phyloP scores from a whole-genome alignment of 768 basidiomycete species.

The Lentinula boryana region DNA sequence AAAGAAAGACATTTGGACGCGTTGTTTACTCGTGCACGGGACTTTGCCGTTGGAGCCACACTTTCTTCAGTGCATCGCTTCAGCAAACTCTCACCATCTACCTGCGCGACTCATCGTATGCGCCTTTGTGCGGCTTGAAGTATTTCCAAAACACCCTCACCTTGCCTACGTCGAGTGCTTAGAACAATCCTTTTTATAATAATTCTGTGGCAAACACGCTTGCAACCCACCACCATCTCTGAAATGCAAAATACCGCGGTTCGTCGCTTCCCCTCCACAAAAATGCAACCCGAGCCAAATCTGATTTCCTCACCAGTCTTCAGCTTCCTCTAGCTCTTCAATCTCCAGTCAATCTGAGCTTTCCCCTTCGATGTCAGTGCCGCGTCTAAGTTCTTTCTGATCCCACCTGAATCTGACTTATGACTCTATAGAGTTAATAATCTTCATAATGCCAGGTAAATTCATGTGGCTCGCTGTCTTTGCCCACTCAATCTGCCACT shows the following conservation, averaged over 20 bases:
- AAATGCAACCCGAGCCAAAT: not conserved
- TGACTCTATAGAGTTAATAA: not conserved
- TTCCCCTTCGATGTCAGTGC: not conserved
- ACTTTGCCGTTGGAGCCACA: not conserved
- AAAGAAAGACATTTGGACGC: not conserved
- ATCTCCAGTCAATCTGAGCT: not conserved
- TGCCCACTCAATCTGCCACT: not conserved
- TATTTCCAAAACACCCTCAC: not conserved
- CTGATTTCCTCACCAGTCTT: not conserved
- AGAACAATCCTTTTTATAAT: not conserved
- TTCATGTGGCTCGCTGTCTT: not conserved
- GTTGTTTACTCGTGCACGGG: not conserved
- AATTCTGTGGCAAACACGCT: conserved; percentile 12
- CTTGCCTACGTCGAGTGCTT: not conserved
- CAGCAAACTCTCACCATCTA: conserved; percentile 9
- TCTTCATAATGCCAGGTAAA: not conserved
- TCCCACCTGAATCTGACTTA: not conserved
- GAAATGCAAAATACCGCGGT: not conserved
- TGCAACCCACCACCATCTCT: not conserved
- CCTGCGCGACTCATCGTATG: not conserved
- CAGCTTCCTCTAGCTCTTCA: not conserved
- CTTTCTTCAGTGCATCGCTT: conserved; percentile 5
- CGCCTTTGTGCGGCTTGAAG: not conserved
- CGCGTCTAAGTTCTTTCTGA: not conserved
- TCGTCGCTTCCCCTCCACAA: not conserved